Base-by-base conservation (phyloP, 2,329 filamentous ascomycete species). In the Ophiognomonia clavigignenti-juglandacearum region DNA sequence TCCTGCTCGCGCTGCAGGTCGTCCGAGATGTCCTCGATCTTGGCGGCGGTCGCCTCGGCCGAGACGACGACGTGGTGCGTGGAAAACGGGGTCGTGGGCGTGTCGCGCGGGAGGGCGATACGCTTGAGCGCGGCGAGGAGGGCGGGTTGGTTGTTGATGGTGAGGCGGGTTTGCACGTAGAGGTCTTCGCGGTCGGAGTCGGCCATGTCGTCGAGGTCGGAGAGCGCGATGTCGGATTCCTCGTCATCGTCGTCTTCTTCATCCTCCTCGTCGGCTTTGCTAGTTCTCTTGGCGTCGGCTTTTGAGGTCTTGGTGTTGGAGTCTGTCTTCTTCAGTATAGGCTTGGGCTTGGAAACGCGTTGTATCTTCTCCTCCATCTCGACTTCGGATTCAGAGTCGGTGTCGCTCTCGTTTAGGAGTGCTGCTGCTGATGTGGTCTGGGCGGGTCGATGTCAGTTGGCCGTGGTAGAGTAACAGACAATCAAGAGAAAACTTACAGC, bases 61-160 rank as follows among this genome's bases (percentile, higher is more conserved):
- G 87, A 83, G 16, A 83, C 78, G 44, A 97, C 70, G 34, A 82
- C 81, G 68, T 95, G 89, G 69, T 96, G 86, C 59, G 85, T 82
- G 53, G 83, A 85, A 71, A 98, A 98, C 18, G 88, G 82, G 54
- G 78, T 76, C 18, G 88, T 82, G 54, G 78, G 76, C 45, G 79
- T 75, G 56, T 74, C 73, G 46, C 80, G 80, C 13, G 86, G 81
- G 43, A 93, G 72, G 26, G 80, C 73, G 64, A 95, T 89, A 58
- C 91, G 88, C 61, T 86, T 86, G 53, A 95, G 77, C 11, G 89
- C 83, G 56, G 87, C 76, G 55, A 82, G 80, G 43, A 98, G 86
- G 27, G 92, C 93, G 55, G 87, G 75, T 45, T 87, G 91, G 73
- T 98, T 98, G 78, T 98, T 96, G 72, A 97, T 97, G 44, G 91